Conservation (phyloP, 306 rosid species). For the Spatholobus suberectus region DNA sequence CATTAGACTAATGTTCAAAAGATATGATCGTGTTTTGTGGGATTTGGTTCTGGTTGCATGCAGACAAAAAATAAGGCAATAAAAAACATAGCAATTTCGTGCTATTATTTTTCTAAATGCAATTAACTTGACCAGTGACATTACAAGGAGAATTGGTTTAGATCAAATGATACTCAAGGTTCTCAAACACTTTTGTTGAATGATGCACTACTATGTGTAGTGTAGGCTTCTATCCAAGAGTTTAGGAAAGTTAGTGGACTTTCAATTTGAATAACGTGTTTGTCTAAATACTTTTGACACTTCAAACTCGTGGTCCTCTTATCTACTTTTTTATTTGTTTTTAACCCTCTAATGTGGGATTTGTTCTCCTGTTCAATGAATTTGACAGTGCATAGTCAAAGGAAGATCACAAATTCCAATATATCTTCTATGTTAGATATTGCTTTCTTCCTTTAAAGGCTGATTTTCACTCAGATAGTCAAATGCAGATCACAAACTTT, state of each 20-base stretch:
- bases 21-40: slow-evolving; percentile 29
- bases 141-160: not conserved
- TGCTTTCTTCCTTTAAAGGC: not conserved
- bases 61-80: slow-evolving; percentile 28
- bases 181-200: not conserved
- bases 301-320: not conserved
- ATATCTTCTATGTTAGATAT: slow-evolving; percentile 9
- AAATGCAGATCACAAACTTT: slow-evolving; percentile 18
- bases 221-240: not conserved
- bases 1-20: slow-evolving; percentile 20
- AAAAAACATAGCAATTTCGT: not conserved
- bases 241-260: not conserved
- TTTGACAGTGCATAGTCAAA: slow-evolving; percentile 1
- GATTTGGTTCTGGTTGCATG: slow-evolving; percentile 35
- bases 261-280: not conserved
- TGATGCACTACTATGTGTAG: not conserved
- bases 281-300: not conserved
- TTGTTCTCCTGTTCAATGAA: not conserved
- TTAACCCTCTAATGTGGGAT: not conserved
- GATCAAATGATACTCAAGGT: slow-evolving; percentile 13
- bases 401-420: slow-evolving; percentile 6
- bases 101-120: slow-evolving; percentile 20
- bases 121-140: slow-evolving; percentile 25
- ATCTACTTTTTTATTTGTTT: not conserved
- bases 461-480: not conserved